A percentile compares a stretch with the other conserved stretches of the same genome.
phyloP scores from a whole-genome alignment of 164 flowering plant genomes.

The Kalanchoe fedtschenkoi region DNA sequence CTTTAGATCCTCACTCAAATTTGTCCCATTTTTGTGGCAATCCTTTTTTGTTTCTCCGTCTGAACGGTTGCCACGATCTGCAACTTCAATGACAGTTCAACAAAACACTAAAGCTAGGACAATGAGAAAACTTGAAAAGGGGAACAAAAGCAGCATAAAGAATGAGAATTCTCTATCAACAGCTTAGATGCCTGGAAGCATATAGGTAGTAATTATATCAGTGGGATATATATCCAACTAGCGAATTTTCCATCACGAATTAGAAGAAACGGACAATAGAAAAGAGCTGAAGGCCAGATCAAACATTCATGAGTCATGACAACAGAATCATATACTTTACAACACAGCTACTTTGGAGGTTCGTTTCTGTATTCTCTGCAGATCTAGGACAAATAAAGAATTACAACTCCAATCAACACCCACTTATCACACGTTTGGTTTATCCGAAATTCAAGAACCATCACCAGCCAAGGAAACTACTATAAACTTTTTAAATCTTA shows the following conservation, averaged over 20 bases:
- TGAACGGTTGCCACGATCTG: neutral
- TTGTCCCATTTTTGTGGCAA: neutral
- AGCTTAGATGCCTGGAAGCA: neutral
- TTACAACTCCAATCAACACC: neutral
- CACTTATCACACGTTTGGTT: neutral
- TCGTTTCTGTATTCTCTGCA: neutral
- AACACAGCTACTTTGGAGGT: neutral
- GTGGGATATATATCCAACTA: neutral
- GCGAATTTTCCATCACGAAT: slow-evolving; percentile 1
- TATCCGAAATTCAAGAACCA: neutral
- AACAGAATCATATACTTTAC: slow-evolving; percentile 1
- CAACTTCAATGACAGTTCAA: neutral
- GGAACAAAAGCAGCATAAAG: neutral
- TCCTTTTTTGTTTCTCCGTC: neutral
- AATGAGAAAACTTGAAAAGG: neutral
- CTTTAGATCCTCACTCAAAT: neutral
- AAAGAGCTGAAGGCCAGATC: neutral
- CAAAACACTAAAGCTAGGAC: neutral
- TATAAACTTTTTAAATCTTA: neutral
- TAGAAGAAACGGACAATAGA: neutral
- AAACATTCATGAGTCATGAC: neutral
- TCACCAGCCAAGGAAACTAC: neutral
- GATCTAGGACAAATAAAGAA: neutral
- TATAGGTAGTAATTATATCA: neutral
- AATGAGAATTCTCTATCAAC: neutral